Conservation (phyloP, 352 stramenopile species). For the Pythium dissotocum region DNA sequence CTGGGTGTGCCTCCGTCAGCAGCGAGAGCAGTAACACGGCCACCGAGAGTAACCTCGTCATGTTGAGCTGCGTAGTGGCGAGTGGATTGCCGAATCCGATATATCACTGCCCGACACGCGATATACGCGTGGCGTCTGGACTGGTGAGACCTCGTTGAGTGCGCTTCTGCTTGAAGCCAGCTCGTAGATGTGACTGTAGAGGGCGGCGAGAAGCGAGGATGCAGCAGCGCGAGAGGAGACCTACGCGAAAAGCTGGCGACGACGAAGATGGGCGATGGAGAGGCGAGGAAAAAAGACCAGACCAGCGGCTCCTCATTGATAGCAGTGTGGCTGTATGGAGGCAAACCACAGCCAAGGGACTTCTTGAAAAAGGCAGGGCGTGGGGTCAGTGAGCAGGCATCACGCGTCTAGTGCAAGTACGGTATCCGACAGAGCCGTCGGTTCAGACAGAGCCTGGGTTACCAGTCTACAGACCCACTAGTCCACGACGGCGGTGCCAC, state of each 20-base stretch:
- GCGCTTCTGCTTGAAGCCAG: neutral
- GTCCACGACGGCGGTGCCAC: too few relatives aligned
- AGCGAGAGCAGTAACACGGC: neutral
- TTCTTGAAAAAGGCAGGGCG: too few relatives aligned
- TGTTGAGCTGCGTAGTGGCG: neutral
- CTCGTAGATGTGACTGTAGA: neutral
- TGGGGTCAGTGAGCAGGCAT: too few relatives aligned
- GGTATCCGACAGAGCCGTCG: neutral
- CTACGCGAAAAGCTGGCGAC: neutral
- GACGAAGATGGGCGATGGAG: neutral
- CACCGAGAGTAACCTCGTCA: neutral
- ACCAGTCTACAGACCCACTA: neutral
- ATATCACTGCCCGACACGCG: neutral
- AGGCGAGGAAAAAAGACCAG: neutral
- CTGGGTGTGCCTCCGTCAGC: neutral
- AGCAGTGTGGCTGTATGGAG: neutral
- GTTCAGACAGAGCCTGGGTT: neutral
- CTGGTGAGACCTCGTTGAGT: neutral
- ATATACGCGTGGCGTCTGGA: neutral
- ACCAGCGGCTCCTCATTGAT: neutral
- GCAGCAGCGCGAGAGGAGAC: neutral
- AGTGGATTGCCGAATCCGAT: slow-evolving; percentile 1
- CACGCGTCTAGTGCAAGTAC: too few relatives aligned
- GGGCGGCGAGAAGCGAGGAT: neutral
- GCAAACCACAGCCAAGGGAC: too few relatives aligned